Evolutionary conservation across 805 yeast species (phyloP), one percentile per base, ranked within the genome.

Genomic region (Metschnikowia orientalis): DNA sequence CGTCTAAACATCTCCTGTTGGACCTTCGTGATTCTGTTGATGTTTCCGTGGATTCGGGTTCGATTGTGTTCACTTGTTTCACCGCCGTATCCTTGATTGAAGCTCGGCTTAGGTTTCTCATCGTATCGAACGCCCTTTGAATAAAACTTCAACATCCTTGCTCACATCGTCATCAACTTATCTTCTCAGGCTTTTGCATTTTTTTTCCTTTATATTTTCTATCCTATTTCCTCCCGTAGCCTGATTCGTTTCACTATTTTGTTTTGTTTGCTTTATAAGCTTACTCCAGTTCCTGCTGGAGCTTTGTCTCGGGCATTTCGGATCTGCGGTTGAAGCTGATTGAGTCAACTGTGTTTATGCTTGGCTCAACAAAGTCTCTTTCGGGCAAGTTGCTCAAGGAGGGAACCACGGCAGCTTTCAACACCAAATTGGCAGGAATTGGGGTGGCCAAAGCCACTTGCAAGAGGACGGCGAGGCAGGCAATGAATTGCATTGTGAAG

Each of bases 361-460:
- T 29, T 15, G 26, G 26, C 32, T 29, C 32, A n/a, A 29, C 32
- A 9, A 29, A 29, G 12, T 29, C 32, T 11, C 26, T 25, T 16
- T 29, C 26, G 4, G 32, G 32, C 19, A 29, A 29, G 5, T 29
- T 40, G 25, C 46, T 42, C 29, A 42, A 34, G 1, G 46, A 42
- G 14, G 38, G 43, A 10, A 30, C 20, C 15, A 20, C 38, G 2
- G 32, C 34, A 9, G 58, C 59, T 35, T 46, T 48, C 25, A 56
- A 43, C 23, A 45, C 38, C 10, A 45, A 25, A 37, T 58, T 48
- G 14, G 62, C 63, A 3, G 63, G 60, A 8, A 58, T 38, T 2
- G 63, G 63, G 8, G 60, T 55, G 20, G 52, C 50, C 13, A 40
- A 8, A 6, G 26, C 55, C 9, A 25, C 27, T 10, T 26, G 30